phyloP scores from a whole-genome alignment of 1,284 basidiomycete genomes.

The Fomitopsis palustris region DNA sequence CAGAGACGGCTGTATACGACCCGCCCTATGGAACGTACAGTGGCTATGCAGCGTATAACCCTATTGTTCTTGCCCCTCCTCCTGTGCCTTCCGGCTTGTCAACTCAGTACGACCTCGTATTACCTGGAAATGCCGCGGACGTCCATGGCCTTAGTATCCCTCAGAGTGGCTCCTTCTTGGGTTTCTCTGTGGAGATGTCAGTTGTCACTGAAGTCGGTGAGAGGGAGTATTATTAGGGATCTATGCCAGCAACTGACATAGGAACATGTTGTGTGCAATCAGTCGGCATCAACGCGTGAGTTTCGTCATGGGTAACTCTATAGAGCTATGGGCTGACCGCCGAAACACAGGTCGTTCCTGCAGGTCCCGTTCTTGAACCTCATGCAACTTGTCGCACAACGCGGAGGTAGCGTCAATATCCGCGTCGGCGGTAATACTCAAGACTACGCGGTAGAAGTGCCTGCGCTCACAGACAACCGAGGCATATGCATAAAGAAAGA shows the following conservation, averaged over 20 bases:
- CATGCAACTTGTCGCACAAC: constrained; percentile 60
- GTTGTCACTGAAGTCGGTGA: constrained; percentile 60
- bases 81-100: constrained; percentile 13
- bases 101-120: constrained; percentile 22
- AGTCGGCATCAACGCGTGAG: constrained; percentile 65
- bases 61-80: constrained; percentile 18
- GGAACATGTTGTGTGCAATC: too few relatives aligned
- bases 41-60: constrained; percentile 21
- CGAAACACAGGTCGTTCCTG: constrained; percentile 21
- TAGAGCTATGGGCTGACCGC: constrained; percentile 37
- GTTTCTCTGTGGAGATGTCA: constrained; percentile 73
- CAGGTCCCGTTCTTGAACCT: constrained; percentile 43
- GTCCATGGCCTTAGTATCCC: constrained; percentile 46
- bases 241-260: not conserved
- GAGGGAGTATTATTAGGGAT: constrained; percentile 25
- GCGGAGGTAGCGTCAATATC: constrained; percentile 54
- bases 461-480: constrained; percentile 9
- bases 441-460: constrained; percentile 52
- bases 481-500: constrained; percentile 17
- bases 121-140: constrained; percentile 22
- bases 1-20: not conserved
- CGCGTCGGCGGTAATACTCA: constrained; percentile 80
- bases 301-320: constrained; percentile 41
- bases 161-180: constrained; percentile 59
- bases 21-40: constrained; percentile 8